Conservation (phyloP, 345 rosid genomes). For the Excoecaria agallocha region DNA sequence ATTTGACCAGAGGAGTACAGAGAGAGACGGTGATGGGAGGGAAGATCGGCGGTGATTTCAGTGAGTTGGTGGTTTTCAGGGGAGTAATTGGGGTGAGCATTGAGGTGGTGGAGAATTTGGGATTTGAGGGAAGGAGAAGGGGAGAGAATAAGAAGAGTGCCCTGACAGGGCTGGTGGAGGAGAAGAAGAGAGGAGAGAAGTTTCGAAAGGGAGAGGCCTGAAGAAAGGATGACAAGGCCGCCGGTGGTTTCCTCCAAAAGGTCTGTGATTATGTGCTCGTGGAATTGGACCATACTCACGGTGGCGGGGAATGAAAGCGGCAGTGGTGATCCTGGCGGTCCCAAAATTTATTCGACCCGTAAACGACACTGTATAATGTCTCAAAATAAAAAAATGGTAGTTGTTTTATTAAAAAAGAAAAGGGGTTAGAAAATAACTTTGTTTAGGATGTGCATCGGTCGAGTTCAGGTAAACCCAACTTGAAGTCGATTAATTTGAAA, state of each 20-base stretch:
- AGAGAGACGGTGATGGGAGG: constrained; percentile 65
- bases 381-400: no score
- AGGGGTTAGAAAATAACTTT: no score
- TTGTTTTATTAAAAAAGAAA: no score
- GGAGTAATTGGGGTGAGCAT: constrained; percentile 22
- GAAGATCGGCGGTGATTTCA: constrained; percentile 82
- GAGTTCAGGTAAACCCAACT: no score
- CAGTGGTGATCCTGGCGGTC: neutral
- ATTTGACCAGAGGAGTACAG: constrained; percentile 73
- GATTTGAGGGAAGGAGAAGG: constrained; percentile 60
- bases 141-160: constrained; percentile 71
- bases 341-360: no score
- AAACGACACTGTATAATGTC: no score
- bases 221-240: constrained; percentile 68
- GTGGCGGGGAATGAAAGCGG: constrained; percentile 15
- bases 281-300: constrained; percentile 66
- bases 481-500: no score
- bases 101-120: constrained; percentile 44
- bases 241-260: constrained; percentile 67
- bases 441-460: no score
- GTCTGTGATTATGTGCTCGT: constrained; percentile 70
- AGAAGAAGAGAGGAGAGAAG: constrained; percentile 56
- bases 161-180: constrained; percentile 61
- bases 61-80: constrained; percentile 33
- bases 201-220: constrained; percentile 73